Percentiles rank a stretch among this genome's conserved stretches.
These are phyloP conservation scores for Hypomontagnella monticulosa DNA, from an alignment of 495 filamentous ascomycete species.

Conservation along the genomic window DNA sequence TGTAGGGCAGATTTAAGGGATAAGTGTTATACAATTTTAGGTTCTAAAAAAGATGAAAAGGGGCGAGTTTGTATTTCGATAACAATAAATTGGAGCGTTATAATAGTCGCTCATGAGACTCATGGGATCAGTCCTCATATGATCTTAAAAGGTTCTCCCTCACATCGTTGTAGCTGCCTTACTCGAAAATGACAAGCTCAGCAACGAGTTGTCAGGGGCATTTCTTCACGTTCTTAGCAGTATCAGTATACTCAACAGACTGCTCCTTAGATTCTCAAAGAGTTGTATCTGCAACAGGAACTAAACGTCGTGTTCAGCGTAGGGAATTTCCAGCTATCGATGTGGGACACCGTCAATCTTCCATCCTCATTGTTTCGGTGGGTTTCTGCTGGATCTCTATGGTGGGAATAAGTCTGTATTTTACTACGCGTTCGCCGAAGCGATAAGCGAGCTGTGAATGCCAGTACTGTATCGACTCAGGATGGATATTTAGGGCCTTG, in stretches of 20 bases:
- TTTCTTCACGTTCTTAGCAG: slow-evolving; percentile 58
- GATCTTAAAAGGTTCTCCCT: slow-evolving; percentile 56
- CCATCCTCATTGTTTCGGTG: slow-evolving; percentile 52
- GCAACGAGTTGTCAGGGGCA: slow-evolving; percentile 62
- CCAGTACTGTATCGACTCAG: slow-evolving; percentile 56
- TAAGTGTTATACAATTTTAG: background rate
- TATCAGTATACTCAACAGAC: slow-evolving; percentile 59
- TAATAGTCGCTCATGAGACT: background rate
- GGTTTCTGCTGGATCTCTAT: slow-evolving; percentile 51
- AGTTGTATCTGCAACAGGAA: slow-evolving; percentile 59
- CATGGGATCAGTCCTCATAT: slow-evolving; percentile 54
- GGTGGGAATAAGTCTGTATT: slow-evolving; percentile 54
- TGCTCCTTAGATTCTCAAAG: slow-evolving; percentile 59
- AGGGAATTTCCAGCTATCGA: slow-evolving; percentile 54
- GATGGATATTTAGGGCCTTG: slow-evolving; percentile 50
- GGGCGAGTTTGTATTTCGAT: background rate
- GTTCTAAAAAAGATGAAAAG: background rate
- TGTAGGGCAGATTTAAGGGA: no score
- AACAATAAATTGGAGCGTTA: background rate
- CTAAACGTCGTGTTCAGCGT: slow-evolving; percentile 54
- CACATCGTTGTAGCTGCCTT: slow-evolving; percentile 56
- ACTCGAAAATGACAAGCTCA: slow-evolving; percentile 53
- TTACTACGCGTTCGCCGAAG: slow-evolving; percentile 60
- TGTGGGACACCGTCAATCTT: slow-evolving; percentile 54
- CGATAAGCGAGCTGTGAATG: slow-evolving; percentile 61